Base-by-base conservation (phyloP, 805 yeast genomes). In the Ogataea allantospora region DNA sequence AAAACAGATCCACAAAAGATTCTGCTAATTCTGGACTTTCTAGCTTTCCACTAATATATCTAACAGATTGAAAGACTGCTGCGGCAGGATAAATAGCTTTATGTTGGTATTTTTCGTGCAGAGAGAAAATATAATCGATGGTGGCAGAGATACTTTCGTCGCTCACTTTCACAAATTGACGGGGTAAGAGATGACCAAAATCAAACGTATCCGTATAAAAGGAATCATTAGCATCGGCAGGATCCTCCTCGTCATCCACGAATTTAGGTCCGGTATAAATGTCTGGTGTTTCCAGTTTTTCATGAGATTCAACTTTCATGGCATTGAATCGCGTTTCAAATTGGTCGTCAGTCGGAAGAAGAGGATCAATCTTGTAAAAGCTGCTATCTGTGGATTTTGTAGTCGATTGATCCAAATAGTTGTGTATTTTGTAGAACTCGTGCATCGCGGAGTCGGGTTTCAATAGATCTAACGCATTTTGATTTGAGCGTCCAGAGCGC, bases 61-160 rank as follows among this genome's bases (percentile, higher is more conserved):
- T 63, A n/a, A 83, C 57, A 53, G 84, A 72, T 56, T 83, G 91
- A 49, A 71, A 84, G 0, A 82, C 61, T 5, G 83, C 69, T 1
- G 85, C 78, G 0, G 93, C 88, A 0, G 91, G 88, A 16, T 77
- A 63, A 21, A 71, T 66, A 5, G 81, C 62, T 30, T 70, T 69
- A 42, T 72, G 75, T 40, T 71, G 77, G 26, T 65, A 56, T 24
- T 62, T 60, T 16, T 67, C 70, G 47, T 77, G 69, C 27, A 76
- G 53, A 11, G 54, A 50, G 41, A 75, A 73, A 14, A 74, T 62
- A 44, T 67, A 75, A 43, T 76, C 73, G 30, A 77, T 63, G 14
- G 75, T 58, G 7, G 59, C 53, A 2, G 78, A 70, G n/a, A 77
- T 70, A 48, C 72, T 77, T 25, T 68, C 66, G 52, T 83, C 88